Percentiles rank a stretch among this genome's conserved stretches.
These are phyloP conservation scores for Malus hybrid DNA, from an alignment of 331 rosid species.

Conservation along the genomic window DNA sequence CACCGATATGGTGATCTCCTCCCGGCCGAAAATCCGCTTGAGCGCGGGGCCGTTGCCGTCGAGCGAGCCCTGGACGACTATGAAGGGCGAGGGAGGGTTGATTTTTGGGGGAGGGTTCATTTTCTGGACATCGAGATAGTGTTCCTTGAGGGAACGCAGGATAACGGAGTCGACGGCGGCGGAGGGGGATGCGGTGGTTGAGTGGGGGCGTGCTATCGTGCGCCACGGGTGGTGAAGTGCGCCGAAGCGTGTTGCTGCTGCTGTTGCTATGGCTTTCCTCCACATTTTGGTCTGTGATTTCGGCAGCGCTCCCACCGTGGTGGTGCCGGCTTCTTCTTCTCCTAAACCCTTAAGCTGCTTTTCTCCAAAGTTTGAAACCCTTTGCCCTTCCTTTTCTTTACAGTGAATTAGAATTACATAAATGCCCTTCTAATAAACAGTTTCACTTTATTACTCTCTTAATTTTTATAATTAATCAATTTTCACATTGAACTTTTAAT, in stretches of 20 bases:
- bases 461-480: too few species aligned
- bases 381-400: background rate
- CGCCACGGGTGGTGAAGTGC: constrained; percentile 13
- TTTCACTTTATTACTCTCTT: too few species aligned
- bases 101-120: constrained; percentile 81
- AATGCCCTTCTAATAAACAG: too few species aligned
- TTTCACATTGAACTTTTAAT: too few species aligned
- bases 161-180: constrained; percentile 61
- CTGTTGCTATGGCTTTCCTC: constrained; percentile 33
- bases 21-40: constrained; percentile 47
- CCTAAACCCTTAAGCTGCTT: background rate
- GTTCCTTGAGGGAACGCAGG: constrained; percentile 87
- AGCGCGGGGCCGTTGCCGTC: constrained; percentile 72
- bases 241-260: constrained; percentile 9
- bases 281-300: constrained; percentile 25
- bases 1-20: constrained; percentile 60
- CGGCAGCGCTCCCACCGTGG: background rate
- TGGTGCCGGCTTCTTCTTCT: background rate
- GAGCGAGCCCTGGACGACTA: constrained; percentile 60
- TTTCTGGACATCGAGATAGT: constrained; percentile 73
- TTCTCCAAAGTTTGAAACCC: background rate
- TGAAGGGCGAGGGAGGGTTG: constrained; percentile 67
- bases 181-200: constrained; percentile 28
- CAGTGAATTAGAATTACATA: too few species aligned
- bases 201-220: constrained; percentile 13